Evolutionary conservation across 2,329 filamentous ascomycete species (phyloP), one percentile per base, ranked within the genome.

Genomic region (Aschersonia sp.): DNA sequence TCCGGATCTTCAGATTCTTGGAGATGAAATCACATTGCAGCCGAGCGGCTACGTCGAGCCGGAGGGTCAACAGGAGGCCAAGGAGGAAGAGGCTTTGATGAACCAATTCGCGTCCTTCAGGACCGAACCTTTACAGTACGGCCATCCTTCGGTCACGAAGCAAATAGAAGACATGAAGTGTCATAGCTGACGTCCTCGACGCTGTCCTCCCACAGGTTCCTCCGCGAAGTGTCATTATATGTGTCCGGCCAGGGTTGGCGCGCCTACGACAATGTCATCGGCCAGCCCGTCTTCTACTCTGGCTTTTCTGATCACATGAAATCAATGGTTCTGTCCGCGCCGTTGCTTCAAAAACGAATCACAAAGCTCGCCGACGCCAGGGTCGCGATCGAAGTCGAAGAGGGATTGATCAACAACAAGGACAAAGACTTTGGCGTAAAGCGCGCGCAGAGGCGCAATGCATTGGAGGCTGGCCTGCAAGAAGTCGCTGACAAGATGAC

Each of bases 221-320:
- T 97, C 31, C 87, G 89, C 55, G 92, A 98, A 70, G 84, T 98
- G 35, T 92, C 86, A 44, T 74, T 95, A 35, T 89, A 97, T 66
- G 85, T 97, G 53, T 91, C 88, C 9, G 92, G 92, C 48, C 84
- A 85, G 46, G 91, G 89, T 62, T 98, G 92, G 92, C 85, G 92
- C 51, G 87, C 86, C 51, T 98, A 98, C 69, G 88, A 97, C 60
- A 72, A 84, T 52, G 77, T 89, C 52, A 83, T 97, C 56, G 92
- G 92, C 29, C 89, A 95, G 62, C 88, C 89, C 7, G 83, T 96
- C 53, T 97, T 91, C 69, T 98, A 96, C 64, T 69, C 82, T 0
- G 92, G 92, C 30, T 98, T 95, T 67, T 84, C 82, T 31, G 91
- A 96, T 53, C 81, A 88, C 50, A 95, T 98, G 78, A 94, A 85